Base-by-base conservation (phyloP, 192 early-diverging fungal genomes). In the Coemansia sp. region DNA sequence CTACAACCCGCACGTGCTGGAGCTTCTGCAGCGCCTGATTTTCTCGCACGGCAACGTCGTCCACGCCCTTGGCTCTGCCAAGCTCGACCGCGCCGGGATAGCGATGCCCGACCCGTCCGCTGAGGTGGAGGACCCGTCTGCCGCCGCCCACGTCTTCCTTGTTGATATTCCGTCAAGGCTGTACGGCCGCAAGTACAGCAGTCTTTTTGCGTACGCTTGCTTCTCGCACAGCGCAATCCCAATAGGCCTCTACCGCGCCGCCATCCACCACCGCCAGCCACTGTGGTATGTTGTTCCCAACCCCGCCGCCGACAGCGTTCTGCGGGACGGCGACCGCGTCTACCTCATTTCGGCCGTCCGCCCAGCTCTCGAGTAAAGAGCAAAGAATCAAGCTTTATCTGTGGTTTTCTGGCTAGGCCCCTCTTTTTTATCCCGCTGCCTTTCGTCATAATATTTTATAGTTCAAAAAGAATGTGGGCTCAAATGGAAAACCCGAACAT, bases 161-260 rank as follows among this genome's bases (percentile, higher is more conserved):
- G 77, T 85, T 48, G 68, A 76, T 19, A 63, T 89, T 1, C 88
- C 89, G 0, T 61, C 56, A 0, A 39, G 70, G 37, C 75, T 84
- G 62, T 43, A 67, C 51, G 85, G 87, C 16, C 61, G 77, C 52
- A 62, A 65, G 36, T 89, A 88, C 66, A 55, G 70, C 10, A 68
- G 77, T 8, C 62, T 90, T 48, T 84, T 88, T 61, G 68, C 80
- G 42, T 39, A 75, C 47, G 77, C 86, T 58, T 76, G 88, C 56
- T 76, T 80, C 56, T 64, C 72, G 32, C 80, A 89, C 48, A 46
- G 47, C 0, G 84, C 85, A 9, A 58, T 91, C 9, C 70, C 85
- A 6, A 69, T 91, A n/a, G 90, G 84, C 10, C 83, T 91, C n/a
- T 91, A 91, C 63, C 83, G 90, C 55, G 52, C 65, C 8, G 80